Evolutionary conservation across 805 yeast species (phyloP), one percentile per base, ranked within the genome.

Genomic region (Hanseniaspora clermontiae): DNA sequence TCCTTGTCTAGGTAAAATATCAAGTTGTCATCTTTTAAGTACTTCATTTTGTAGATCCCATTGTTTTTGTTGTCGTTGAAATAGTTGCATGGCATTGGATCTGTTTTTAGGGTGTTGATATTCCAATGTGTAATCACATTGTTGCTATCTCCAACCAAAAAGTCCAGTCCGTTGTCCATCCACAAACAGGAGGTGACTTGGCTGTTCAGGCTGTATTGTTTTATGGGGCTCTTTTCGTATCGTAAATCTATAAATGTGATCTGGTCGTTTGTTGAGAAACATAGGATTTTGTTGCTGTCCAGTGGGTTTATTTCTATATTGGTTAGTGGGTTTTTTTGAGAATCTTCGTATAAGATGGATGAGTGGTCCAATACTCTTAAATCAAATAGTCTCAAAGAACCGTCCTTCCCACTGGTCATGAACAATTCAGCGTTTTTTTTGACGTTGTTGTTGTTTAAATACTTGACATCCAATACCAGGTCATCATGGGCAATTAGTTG

Each of bases 401-500:
- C 98, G 70, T 93, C 98, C 54, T 89, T 90, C 2, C 97, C 95
- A 55, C 91, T 95, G 55, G 93, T 84, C 49, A 95, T 87, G 70
- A 93, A 93, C 31, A 90, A 77, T 42, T 69, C 70, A 5, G 55
- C 42, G 14, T 53, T 53, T 39, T 53, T 53, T n/a, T 53, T 53
- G 64, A 84, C 77, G 47, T 84, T 80, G 38, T 86, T 79, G 17
- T 82, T 82, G 51, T 84, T 80, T 51, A 90, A 71, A 67, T 89
- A 93, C 60, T 85, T 79, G 34, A 90, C 97, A 67, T 93, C 98
- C 67, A 80, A 87, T 4, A 93, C 98, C 68, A 89, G 97, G 60
- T 84, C 81, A 67, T 93, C 98, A 69, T 93, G 98, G 0, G 98
- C 97, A 61, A 93, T 93, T 49, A 93, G 74, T 70, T 93, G 97